Evolutionary conservation across 192 early-diverging fungal species (phyloP).

Genomic region (Umbelopsis isabellina): DNA sequence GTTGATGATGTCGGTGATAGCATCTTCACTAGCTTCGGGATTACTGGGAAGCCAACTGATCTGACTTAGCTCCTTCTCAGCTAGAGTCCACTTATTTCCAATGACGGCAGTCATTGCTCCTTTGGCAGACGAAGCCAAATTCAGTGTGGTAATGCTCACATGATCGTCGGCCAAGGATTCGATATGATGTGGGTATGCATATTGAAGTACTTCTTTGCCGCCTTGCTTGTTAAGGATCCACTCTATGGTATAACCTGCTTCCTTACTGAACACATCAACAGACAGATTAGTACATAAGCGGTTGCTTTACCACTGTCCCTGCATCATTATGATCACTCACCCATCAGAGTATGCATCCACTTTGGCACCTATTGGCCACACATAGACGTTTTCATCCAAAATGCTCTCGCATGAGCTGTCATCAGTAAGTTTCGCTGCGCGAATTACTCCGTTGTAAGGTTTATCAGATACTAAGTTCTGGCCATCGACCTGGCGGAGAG

Average conservation of each 20-base stretch:
- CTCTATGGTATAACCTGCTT: constrained; percentile 27
- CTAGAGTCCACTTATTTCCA: constrained; percentile 33
- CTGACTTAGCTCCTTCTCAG: constrained; percentile 21
- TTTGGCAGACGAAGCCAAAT: constrained; percentile 33
- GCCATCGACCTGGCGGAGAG: neutral
- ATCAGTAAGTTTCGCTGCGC: constrained; percentile 32
- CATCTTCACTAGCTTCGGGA: constrained; percentile 18
- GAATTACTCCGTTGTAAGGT: constrained; percentile 34
- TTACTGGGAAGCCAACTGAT: constrained; percentile 33
- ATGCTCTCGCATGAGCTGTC: neutral
- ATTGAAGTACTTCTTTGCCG: constrained; percentile 23
- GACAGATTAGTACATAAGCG: neutral
- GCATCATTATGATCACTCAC: neutral
- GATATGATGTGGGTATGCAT: constrained; percentile 40
- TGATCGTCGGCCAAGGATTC: neutral
- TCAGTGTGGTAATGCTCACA: constrained; percentile 23
- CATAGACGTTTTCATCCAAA: constrained; percentile 26
- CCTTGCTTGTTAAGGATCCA: constrained; percentile 29
- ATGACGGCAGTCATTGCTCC: constrained; percentile 37
- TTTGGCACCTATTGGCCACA: constrained; percentile 32
- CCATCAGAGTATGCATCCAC: constrained; percentile 22
- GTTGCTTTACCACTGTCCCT: neutral
- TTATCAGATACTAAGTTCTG: constrained; percentile 19
- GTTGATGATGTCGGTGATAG: constrained; percentile 28
- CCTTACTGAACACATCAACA: neutral